Base-by-base conservation (phyloP, 257 asterid species). In the Eucommia ulmoides region DNA sequence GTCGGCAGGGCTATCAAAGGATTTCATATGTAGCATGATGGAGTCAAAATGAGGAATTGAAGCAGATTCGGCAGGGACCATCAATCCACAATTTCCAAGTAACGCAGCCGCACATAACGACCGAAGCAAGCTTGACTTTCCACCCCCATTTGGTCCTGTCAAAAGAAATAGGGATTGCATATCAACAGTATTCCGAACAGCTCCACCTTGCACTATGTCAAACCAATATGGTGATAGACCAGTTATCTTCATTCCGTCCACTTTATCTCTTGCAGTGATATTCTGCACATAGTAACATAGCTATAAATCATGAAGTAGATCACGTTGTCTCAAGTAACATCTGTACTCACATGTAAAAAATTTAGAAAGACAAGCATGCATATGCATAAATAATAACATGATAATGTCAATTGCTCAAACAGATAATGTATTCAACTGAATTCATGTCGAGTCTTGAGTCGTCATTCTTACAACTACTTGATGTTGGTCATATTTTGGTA, bases 61-160 rank as follows among this genome's bases (percentile, higher is more conserved):
- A 50, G 98, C 98, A 10, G 94, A 78, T 53, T 82, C 86, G 10
- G 98, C 98, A 8, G 98, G 98, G 55, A 89, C 76, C 98, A 89
- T 89, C 52, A 89, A 69, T 41, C 96, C 96, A 50, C 96, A 85
- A 55, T 78, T 80, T 60, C 96, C 98, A 52, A 89, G 74, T 35
- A 89, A 51, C 16, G 96, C 83, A 50, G 98, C 91, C 52, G 98
- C 96, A 72, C 98, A 85, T 64, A 89, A 71, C 6, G 98, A 83
- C 64, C 98, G 78, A 57, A 89, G 62, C 63, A 89, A 69, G 54
- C 98, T 89, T 41, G 98, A 89, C 68, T 89, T 89, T 0, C 98
- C 98, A 20, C 98, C 96, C n/a, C 98, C 96, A 62, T 89, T 89
- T 25, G 98, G 98, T 22, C 98, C 98, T 0, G 98, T 89, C 69